phyloP scores from a whole-genome alignment of 208 protist genomes.

The Leishmania aethiopica region DNA sequence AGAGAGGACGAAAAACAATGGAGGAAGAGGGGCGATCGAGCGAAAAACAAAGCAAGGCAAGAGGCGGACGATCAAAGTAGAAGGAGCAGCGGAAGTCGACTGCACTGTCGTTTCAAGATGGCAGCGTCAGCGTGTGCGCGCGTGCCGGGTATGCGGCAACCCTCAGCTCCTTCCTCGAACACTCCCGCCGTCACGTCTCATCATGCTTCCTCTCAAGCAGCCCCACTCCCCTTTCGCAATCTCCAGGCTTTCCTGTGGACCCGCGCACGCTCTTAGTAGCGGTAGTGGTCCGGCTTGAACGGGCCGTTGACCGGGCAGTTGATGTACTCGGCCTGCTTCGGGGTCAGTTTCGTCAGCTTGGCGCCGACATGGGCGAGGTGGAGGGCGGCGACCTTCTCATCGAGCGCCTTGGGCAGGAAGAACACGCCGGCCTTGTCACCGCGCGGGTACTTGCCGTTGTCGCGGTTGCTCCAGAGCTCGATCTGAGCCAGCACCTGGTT shows the following conservation, averaged over 20 bases:
- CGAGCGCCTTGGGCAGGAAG: slow-evolving; percentile 98
- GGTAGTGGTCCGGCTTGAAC: slow-evolving; percentile 99
- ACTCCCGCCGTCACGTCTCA: not conserved
- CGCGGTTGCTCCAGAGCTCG: slow-evolving; percentile 96
- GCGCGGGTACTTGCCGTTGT: slow-evolving; percentile 93
- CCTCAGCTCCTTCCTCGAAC: not conserved
- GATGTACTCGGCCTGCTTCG: slow-evolving; percentile 98
- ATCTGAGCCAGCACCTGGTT: slow-evolving; percentile 99
- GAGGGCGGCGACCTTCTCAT: slow-evolving; percentile 99
- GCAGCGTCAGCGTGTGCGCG: not conserved
- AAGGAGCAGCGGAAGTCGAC: not conserved
- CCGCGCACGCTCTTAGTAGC: slow-evolving; percentile 94
- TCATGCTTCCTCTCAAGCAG: not conserved
- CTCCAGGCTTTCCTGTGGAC: not conserved
- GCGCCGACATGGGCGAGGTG: slow-evolving; percentile 98
- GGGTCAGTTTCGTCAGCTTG: slow-evolving; percentile 96
- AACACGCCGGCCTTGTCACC: slow-evolving; percentile 94
- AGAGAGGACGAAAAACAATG: not conserved
- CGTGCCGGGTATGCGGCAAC: not conserved
- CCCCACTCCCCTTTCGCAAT: not conserved
- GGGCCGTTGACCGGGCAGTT: slow-evolving; percentile 96
- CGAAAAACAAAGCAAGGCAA: not conserved
- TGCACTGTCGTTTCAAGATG: not conserved
- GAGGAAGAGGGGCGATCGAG: not conserved
- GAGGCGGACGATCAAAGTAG: not conserved